These are phyloP conservation scores for Sclerotinia sclerotiorum DNA, from an alignment of 2,329 filamentous ascomycete genomes.

Conservation along the genomic window DNA sequence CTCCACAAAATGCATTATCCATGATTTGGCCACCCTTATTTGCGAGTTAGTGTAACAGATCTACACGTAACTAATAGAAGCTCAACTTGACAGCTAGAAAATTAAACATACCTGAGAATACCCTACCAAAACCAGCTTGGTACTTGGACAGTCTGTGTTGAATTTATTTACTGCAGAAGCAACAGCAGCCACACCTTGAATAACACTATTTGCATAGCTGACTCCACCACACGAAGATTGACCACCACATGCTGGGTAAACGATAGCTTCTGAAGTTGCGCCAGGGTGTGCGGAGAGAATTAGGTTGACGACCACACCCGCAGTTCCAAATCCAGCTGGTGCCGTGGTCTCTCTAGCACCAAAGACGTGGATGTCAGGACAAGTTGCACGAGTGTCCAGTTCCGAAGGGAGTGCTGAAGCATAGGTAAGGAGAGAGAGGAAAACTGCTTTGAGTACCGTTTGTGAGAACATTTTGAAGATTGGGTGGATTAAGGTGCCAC, in stretches of 20 bases:
- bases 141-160: slow-evolving; percentile 55
- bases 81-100: background rate
- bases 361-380: slow-evolving; percentile 51
- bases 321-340: slow-evolving; percentile 51
- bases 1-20: slow-evolving; percentile 61
- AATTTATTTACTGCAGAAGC: slow-evolving; percentile 59
- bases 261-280: slow-evolving; percentile 55
- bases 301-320: slow-evolving; percentile 50
- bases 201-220: slow-evolving; percentile 59
- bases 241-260: slow-evolving; percentile 63
- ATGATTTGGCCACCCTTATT: slow-evolving; percentile 60
- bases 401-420: slow-evolving; percentile 7
- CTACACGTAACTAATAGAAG: background rate
- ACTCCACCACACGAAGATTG: slow-evolving; percentile 57
- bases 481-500: background rate
- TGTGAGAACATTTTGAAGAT: slow-evolving; percentile 2
- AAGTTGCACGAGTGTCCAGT: slow-evolving; percentile 36
- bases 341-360: slow-evolving; percentile 53
- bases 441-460: background rate
- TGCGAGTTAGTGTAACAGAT: slow-evolving; percentile 12
- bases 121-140: slow-evolving; percentile 60
- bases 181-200: slow-evolving; percentile 58
- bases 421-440: background rate
- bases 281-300: slow-evolving; percentile 51
- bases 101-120: slow-evolving; percentile 55